Percentiles rank a stretch among this genome's conserved stretches.
phyloP scores from a whole-genome alignment of 1,284 basidiomycete genomes.

The Apiotrichum sp. region DNA sequence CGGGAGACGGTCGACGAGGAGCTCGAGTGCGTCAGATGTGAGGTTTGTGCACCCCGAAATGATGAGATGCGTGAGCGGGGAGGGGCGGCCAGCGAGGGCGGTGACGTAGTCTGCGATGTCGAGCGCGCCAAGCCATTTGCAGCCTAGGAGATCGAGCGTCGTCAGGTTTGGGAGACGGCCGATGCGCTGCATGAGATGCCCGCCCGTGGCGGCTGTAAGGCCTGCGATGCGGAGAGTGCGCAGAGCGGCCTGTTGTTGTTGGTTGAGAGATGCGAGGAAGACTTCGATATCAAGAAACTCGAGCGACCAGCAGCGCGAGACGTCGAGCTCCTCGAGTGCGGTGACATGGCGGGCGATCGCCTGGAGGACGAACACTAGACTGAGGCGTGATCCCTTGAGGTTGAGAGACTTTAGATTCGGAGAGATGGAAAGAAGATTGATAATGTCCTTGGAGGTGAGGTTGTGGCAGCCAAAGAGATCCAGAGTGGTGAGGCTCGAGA shows the following conservation, averaged over 20 bases:
- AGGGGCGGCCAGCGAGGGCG: conserved; percentile 2
- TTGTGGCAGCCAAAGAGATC: conserved; percentile 68
- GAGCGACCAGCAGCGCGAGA: conserved; percentile 66
- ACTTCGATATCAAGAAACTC: conserved; percentile 55
- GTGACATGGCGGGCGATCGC: conserved; percentile 51
- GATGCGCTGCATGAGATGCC: conserved; percentile 55
- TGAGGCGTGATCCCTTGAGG: conserved; percentile 57
- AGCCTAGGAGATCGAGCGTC: conserved; percentile 73
- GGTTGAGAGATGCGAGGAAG: conserved; percentile 38
- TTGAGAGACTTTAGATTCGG: conserved; percentile 58
- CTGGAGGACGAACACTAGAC: conserved; percentile 1
- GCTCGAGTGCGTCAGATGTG: conserved; percentile 65
- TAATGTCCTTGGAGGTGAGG: conserved; percentile 61
- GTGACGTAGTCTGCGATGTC: conserved; percentile 50
- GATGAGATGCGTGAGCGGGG: conserved; percentile 66
- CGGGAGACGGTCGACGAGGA: conserved; percentile 67
- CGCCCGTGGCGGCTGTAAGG: conserved; percentile 52
- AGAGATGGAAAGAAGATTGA: conserved; percentile 62
- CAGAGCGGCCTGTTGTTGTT: conserved; percentile 14
- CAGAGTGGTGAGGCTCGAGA: conserved; percentile 48
- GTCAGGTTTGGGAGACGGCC: conserved; percentile 66
- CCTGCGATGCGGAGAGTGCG: conserved; percentile 57
- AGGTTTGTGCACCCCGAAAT: conserved; percentile 69
- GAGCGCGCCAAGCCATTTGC: conserved; percentile 24
- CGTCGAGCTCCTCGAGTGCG: conserved; percentile 59